Percentiles rank a stretch among this genome's conserved stretches.
phyloP scores from a whole-genome alignment of 2,329 filamentous ascomycete species.

The Ophiostoma ulmi region DNA sequence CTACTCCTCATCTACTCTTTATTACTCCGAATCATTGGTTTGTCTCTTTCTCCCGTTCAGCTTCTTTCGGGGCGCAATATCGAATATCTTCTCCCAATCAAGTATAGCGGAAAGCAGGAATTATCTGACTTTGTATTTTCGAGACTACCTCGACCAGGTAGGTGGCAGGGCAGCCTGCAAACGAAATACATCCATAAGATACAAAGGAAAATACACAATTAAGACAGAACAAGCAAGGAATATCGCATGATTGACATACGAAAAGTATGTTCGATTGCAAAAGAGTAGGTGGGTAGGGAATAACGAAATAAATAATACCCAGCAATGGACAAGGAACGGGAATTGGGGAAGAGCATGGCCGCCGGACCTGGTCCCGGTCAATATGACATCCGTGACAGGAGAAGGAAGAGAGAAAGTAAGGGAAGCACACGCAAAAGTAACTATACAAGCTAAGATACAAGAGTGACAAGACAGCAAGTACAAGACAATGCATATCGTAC shows the following conservation, averaged over 20 bases:
- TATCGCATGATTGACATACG: not conserved
- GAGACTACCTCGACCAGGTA: not conserved
- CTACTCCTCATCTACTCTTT: not conserved
- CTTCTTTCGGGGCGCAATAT: conserved; percentile 10
- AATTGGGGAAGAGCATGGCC: not conserved
- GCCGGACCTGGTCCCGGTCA: conserved; percentile 4
- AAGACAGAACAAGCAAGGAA: not conserved
- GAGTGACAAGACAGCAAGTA: no score
- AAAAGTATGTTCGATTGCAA: no score
- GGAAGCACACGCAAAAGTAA: not conserved
- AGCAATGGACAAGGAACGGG: not conserved
- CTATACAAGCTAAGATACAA: not conserved
- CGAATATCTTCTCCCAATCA: conserved; percentile 6
- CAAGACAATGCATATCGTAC: not conserved
- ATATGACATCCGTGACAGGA: not conserved
- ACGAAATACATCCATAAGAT: not conserved
- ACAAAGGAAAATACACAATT: not conserved
- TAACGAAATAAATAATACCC: not conserved
- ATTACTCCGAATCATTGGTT: not conserved
- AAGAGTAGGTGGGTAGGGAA: not conserved
- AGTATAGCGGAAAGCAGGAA: not conserved
- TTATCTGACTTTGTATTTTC: not conserved
- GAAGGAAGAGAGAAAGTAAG: not conserved
- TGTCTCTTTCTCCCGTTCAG: not conserved
- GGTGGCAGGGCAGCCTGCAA: not conserved